Conservation (phyloP, 78 protist species). For the Pigoraptor vietnamica region DNA sequence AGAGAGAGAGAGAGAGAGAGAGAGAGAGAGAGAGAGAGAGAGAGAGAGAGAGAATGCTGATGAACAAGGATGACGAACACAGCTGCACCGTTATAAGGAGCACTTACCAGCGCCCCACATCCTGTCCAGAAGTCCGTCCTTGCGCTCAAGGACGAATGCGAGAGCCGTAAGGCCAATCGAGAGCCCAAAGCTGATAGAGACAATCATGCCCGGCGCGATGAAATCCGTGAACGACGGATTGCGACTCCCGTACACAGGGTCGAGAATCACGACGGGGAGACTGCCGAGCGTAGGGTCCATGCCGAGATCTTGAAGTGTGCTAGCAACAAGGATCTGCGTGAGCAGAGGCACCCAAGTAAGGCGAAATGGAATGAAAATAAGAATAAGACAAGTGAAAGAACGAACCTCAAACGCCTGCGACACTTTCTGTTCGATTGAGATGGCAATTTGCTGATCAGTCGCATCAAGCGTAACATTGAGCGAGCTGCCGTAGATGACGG, state of each 20-base stretch:
- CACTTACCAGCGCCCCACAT: slow-evolving; percentile 5
- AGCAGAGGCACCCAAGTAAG: background rate
- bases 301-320: background rate
- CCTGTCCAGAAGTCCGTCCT: background rate
- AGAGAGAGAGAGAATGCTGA: too few species aligned
- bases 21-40: too few species aligned
- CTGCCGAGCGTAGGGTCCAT: background rate
- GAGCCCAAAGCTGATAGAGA: background rate
- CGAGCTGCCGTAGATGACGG: background rate
- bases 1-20: too few species aligned
- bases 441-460: background rate
- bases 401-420: background rate
- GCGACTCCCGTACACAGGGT: slow-evolving; percentile 35
- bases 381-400: background rate
- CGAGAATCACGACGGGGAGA: background rate
- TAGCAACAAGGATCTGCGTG: background rate
- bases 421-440: background rate
- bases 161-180: slow-evolving; percentile 9
- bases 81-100: too few species aligned
- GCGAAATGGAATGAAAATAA: background rate
- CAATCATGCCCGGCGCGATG: slow-evolving; percentile 50
- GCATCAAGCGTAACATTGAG: background rate
- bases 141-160: background rate
- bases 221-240: slow-evolving; percentile 30
- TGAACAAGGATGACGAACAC: too few species aligned